These are phyloP conservation scores for Emiliania huxleyi DNA, from an alignment of 78 protist genomes.

Conservation along the genomic window DNA sequence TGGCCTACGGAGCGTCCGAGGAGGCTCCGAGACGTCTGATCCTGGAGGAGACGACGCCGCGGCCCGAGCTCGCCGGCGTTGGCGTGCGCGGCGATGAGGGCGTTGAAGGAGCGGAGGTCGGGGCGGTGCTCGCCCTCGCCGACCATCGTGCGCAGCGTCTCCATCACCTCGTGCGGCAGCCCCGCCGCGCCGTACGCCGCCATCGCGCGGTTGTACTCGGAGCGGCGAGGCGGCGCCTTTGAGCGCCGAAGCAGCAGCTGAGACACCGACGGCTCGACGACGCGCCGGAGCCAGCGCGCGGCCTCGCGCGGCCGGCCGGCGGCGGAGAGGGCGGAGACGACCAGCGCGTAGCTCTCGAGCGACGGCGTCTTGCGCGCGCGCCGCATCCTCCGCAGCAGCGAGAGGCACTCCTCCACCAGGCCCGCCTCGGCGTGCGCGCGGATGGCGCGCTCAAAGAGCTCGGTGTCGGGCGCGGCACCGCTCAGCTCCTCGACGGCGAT, in stretches of 20 bases:
- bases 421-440: slow-evolving; percentile 6
- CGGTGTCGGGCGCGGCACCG: no score
- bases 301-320: not conserved
- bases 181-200: not conserved
- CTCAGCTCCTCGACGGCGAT: no score
- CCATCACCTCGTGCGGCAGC: not conserved
- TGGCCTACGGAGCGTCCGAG: no score
- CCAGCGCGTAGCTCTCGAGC: not conserved
- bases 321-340: not conserved
- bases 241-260: not conserved
- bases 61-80: no score
- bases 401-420: not conserved
- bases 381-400: not conserved
- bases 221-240: not conserved
- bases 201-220: not conserved
- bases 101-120: not conserved
- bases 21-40: no score
- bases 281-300: not conserved
- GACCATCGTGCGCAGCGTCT: not conserved
- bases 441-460: not conserved
- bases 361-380: not conserved
- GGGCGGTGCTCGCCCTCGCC: no score
- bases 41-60: no score
- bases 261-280: not conserved
- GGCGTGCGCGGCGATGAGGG: slow-evolving; percentile 12